Conservation (phyloP, 2,329 filamentous ascomycete genomes). For the Penicillium sp. region DNA sequence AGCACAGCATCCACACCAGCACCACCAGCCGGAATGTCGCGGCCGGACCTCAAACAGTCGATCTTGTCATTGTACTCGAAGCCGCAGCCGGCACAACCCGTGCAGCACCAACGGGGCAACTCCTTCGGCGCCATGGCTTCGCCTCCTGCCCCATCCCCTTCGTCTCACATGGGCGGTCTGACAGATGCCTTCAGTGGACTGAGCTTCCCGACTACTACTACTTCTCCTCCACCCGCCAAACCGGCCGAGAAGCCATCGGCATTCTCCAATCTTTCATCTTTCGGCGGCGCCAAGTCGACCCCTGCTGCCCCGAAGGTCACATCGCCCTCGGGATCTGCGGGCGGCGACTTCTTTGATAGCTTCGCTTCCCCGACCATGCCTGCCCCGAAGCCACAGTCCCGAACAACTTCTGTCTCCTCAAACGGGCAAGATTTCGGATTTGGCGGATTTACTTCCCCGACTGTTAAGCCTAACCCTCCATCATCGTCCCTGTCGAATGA, state of each 20-base stretch:
- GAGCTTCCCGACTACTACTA: constrained; percentile 56
- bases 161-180: constrained; percentile 59
- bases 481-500: constrained; percentile 64
- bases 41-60: constrained; percentile 94
- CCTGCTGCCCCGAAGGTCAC: constrained; percentile 49
- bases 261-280: constrained; percentile 61
- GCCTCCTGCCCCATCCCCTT: constrained; percentile 32
- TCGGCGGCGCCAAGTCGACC: constrained; percentile 48
- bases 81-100: constrained; percentile 57
- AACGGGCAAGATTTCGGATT: constrained; percentile 66
- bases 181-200: constrained; percentile 77
- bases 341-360: constrained; percentile 81
- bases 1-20: constrained; percentile 68
- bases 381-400: constrained; percentile 42
- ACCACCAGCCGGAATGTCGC: constrained; percentile 63
- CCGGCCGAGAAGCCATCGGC: constrained; percentile 56
- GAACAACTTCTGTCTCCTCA: constrained; percentile 52
- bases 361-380: constrained; percentile 60
- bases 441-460: constrained; percentile 55
- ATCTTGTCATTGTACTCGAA: constrained; percentile 93
- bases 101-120: constrained; percentile 56
- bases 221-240: constrained; percentile 38
- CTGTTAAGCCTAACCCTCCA: constrained; percentile 48
- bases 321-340: constrained; percentile 51
- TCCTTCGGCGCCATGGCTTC: constrained; percentile 70